phyloP scores from a whole-genome alignment of 164 flowering plant species.

The Nelumbo lutea region DNA sequence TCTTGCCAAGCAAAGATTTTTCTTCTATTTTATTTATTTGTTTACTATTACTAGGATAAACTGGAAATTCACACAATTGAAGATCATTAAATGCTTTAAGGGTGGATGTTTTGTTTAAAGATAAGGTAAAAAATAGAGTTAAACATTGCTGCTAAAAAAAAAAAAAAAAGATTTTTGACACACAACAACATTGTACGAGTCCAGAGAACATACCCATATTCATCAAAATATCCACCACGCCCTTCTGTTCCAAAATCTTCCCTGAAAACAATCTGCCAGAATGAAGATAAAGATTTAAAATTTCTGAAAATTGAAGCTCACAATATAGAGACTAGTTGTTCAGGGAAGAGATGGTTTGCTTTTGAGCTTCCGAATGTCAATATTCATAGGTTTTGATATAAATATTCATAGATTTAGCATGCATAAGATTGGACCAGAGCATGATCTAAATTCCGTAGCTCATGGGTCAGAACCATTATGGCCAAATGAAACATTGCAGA shows the following conservation, averaged over 20 bases:
- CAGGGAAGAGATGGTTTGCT: not conserved
- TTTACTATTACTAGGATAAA: too few species aligned
- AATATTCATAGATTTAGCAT: not conserved
- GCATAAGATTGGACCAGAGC: not conserved
- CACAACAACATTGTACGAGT: not conserved
- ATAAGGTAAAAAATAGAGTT: not conserved
- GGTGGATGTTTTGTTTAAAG: too few species aligned
- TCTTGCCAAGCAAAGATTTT: too few species aligned
- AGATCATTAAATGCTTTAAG: too few species aligned
- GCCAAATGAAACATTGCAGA: too few species aligned
- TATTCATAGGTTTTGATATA: not conserved
- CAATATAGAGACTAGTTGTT: not conserved
- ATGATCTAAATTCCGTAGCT: not conserved
- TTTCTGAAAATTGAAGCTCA: not conserved
- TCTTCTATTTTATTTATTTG: too few species aligned
- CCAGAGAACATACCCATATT: constrained; percentile 59
- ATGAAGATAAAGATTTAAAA: constrained; percentile 2
- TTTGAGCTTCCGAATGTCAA: not conserved
- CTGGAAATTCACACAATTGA: too few species aligned
- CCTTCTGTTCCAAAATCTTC: constrained; percentile 90
- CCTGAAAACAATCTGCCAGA: constrained; percentile 65
- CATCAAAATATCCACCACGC: constrained; percentile 83
- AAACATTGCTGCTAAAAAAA: not conserved
- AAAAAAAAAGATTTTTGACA: not conserved
- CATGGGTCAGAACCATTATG: not conserved